phyloP scores from a whole-genome alignment of 148 eudicot species.

The Rhododendron griersonianum region DNA sequence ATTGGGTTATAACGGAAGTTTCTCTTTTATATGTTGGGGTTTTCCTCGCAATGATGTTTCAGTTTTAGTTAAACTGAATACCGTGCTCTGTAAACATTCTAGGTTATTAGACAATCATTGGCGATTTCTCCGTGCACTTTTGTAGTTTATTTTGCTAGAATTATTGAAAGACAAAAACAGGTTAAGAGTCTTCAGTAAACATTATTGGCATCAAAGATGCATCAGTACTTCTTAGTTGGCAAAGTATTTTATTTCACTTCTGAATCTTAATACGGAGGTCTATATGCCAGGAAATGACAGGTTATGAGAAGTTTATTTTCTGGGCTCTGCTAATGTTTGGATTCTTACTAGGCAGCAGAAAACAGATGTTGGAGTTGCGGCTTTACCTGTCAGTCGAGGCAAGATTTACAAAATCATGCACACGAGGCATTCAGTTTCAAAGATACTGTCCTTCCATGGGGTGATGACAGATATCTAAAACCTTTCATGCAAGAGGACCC shows the following conservation, averaged over 20 bases:
- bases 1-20: background rate
- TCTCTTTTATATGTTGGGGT: background rate
- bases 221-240: background rate
- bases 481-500: constrained; percentile 80
- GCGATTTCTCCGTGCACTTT: background rate
- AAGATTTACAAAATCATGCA: constrained; percentile 54
- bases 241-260: background rate
- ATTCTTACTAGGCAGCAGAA: constrained; percentile 50
- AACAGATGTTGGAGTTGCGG: constrained; percentile 78
- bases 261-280: background rate
- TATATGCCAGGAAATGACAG: background rate
- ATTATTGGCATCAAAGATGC: background rate
- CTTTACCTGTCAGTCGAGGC: constrained; percentile 33
- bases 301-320: background rate
- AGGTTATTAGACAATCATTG: background rate
- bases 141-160: background rate
- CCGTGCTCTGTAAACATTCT: background rate
- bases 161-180: background rate
- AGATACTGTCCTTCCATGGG: constrained; percentile 48
- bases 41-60: background rate
- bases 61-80: background rate
- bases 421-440: constrained; percentile 31
- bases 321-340: constrained; percentile 1
- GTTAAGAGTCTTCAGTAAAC: constrained; percentile 14
- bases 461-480: constrained; percentile 68